A percentile compares a stretch with the other conserved stretches of the same genome.
Evolutionary conservation across 805 yeast species (phyloP).

Genomic region (Metschnikowia shivogae): DNA sequence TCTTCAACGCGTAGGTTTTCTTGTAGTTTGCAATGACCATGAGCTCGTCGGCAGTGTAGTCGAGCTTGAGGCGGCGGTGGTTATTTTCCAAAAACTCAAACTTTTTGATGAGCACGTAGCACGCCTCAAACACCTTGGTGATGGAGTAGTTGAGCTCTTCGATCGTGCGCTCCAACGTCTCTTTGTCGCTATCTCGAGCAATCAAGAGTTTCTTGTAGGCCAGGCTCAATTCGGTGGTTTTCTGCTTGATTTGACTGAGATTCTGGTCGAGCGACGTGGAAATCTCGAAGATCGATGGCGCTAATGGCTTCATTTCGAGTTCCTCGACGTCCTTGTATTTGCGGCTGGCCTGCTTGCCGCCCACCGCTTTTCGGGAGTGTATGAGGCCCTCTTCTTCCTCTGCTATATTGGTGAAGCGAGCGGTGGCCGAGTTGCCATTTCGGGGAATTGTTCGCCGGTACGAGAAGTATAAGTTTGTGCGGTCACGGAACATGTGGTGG

Average conservation of each 20-base stretch:
- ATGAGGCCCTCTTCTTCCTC: slow-evolving; percentile 64
- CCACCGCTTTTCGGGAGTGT: slow-evolving; percentile 20
- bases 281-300: slow-evolving; percentile 76
- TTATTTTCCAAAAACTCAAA: slow-evolving; percentile 44
- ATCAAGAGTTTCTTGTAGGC: slow-evolving; percentile 78
- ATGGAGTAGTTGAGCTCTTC: slow-evolving; percentile 73
- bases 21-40: slow-evolving; percentile 74
- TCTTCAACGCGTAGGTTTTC: slow-evolving; percentile 76
- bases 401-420: slow-evolving; percentile 35
- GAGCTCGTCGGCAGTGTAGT: slow-evolving; percentile 45
- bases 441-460: slow-evolving; percentile 88
- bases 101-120: slow-evolving; percentile 72
- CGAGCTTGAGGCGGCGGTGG: slow-evolving; percentile 39
- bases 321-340: slow-evolving; percentile 22
- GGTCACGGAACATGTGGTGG: slow-evolving; percentile 73
- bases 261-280: slow-evolving; percentile 66
- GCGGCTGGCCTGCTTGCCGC: neutral
- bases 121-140: slow-evolving; percentile 70
- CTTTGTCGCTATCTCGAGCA: slow-evolving; percentile 84
- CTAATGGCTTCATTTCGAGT: slow-evolving; percentile 61
- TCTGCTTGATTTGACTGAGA: slow-evolving; percentile 47
- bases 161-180: slow-evolving; percentile 68
- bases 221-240: slow-evolving; percentile 58
- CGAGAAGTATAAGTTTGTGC: slow-evolving; percentile 88
- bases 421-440: slow-evolving; percentile 16